Base-by-base conservation (phyloP, 2,329 filamentous ascomycete species). In the Xylariaceae sp. region DNA sequence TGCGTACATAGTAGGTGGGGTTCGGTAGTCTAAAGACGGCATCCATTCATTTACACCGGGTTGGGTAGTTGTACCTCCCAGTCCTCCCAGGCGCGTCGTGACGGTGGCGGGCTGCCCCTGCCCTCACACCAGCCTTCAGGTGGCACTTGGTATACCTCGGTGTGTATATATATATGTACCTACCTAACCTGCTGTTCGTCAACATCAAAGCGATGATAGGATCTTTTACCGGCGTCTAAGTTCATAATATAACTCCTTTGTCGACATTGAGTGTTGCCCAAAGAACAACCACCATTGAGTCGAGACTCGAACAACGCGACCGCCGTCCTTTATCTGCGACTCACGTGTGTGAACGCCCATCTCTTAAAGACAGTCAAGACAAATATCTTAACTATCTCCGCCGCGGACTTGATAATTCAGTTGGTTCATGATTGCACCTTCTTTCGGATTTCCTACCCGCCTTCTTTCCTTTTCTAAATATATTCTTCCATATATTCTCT, bases 281-380 rank as follows among this genome's bases (percentile, higher is more conserved):
- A 9, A 56, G 54, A 57, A 57, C 41, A 42, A 37, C 26, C 1
- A 8, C 16, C 22, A 22, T 15, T 34, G 18, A 26, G 13, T 41
- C n/a, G 26, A 51, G n/a, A n/a, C n/a, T n/a, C n/a, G n/a, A 47
- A 29, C 40, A 46, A 55, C 54, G 58, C 32, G 18, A 51, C 45
- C 52, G 47, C 44, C 48, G 29, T 46, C 56, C 64, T 64, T 58
- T 10, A 47, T 8, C 34, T 41, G 47, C 51, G 51, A 49, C 37
- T 39, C 56, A 49, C 42, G 26, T 29, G 39, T 22, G 39, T 4
- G 26, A 16, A 48, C 41, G 22, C 47, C 54, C 37, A 43, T 48
- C 51, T 45, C 39, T 58, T 44, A 43, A 21, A 43, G 3, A n/a
- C 10, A 16, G 34, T 16, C n/a, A 37, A 2, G 13, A 54, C 52